Conservation (phyloP, 2,329 filamentous ascomycete species). For the Ambrosiella xylebori region DNA sequence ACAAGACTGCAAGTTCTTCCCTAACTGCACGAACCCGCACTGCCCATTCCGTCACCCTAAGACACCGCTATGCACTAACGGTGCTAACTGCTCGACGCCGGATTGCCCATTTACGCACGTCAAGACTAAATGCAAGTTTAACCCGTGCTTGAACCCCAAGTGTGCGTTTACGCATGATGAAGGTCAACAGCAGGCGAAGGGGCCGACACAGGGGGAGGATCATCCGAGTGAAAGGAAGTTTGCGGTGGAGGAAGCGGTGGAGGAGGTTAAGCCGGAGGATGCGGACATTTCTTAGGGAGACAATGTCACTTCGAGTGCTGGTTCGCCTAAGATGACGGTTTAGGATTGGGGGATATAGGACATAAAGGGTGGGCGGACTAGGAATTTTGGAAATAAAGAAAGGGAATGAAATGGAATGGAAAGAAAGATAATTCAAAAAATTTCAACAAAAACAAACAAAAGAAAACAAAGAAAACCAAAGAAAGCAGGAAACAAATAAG, state of each 20-base stretch:
- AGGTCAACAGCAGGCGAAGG: slow-evolving; percentile 78
- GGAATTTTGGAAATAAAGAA: slow-evolving; percentile 12
- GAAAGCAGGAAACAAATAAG: slow-evolving; percentile 7
- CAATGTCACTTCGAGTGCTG: neutral
- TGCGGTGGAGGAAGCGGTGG: slow-evolving; percentile 47
- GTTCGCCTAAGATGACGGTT: neutral
- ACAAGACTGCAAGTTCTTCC: slow-evolving; percentile 79
- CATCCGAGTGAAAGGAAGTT: slow-evolving; percentile 85
- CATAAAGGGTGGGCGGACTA: neutral
- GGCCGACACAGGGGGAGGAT: slow-evolving; percentile 55
- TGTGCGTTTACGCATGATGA: slow-evolving; percentile 84
- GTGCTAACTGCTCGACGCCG: slow-evolving; percentile 63
- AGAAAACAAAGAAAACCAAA: slow-evolving; percentile 9
- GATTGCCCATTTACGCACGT: slow-evolving; percentile 85
- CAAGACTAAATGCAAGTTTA: slow-evolving; percentile 73
- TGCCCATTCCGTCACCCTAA: slow-evolving; percentile 82
- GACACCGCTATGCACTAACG: slow-evolving; percentile 79
- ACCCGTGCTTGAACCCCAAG: slow-evolving; percentile 73
- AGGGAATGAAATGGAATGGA: slow-evolving; percentile 6
- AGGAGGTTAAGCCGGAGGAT: slow-evolving; percentile 21
- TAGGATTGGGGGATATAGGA: neutral
- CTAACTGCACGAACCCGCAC: slow-evolving; percentile 72
- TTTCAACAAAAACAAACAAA: slow-evolving; percentile 12
- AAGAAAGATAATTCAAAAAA: slow-evolving; percentile 11
- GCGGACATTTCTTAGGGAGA: slow-evolving; percentile 19